Base-by-base conservation (phyloP, 352 stramenopile genomes). In the Pythium sp. region DNA sequence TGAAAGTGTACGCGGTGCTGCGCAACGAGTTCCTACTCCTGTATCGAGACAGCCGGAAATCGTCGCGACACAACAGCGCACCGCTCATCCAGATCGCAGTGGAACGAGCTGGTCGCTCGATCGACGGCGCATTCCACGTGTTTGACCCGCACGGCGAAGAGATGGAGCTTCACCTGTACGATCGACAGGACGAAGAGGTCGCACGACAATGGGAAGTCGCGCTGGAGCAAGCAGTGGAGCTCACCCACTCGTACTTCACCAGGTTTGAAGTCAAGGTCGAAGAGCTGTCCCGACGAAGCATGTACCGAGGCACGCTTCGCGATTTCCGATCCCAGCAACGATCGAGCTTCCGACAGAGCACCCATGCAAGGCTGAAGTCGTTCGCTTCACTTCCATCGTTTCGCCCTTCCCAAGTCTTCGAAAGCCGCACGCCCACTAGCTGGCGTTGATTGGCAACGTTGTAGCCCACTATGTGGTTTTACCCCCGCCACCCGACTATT, bases 201-300 rank as follows among this genome's bases (percentile, higher is more conserved):
- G 57, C 68, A 24, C 38, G 65, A 24, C 60, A 65, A 14, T 93
- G 85, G 85, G 67, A 75, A 34, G 60, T 82, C 3, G 78, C 80
- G 11, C 71, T 93, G 2, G 81, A 90, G 62, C 77, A 87, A 26
- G 85, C 85, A 5, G 68, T 72, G 0, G 81, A 86, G 43, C 72
- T 90, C 24, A 93, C 85, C 3, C 72, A 81, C 34, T 69, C 79
- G 15, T 80, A 93, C 64, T 90, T 93, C 41, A 66, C 70, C n/a
- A 77, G 69, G 11, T 89, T 92, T 38, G 78, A 86, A 24, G 62
- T 91, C 61, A 86, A 87, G 46, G 83, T 88, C 4, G 72, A 90
- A 43, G 67, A 90, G 14, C 73, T 93, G 46, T 74, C 85, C 9
- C 81, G 85, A 51, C 62, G 64, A 43, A 93, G 83, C 53, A 78